Base-by-base conservation (phyloP, 2,329 filamentous ascomycete species). In the Juglanconis juglandina region DNA sequence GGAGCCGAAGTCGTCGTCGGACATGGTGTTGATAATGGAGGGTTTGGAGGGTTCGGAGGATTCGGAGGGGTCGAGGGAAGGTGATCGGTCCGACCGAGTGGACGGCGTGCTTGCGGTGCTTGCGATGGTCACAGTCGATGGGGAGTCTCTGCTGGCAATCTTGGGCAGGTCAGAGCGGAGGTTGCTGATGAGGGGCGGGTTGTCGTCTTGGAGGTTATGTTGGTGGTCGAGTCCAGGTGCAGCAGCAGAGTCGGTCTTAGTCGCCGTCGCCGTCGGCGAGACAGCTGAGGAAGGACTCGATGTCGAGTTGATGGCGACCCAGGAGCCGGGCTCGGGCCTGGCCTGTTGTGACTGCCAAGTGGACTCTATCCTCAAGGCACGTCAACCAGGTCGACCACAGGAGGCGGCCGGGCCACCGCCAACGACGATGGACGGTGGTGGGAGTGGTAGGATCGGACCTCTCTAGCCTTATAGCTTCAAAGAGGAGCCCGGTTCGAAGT, bases 101-200 rank as follows among this genome's bases (percentile, higher is more conserved):
- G 51, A 51, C 32, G 50, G 44, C 4, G 35, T 49, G 58, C 53
- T 35, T 30, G 37, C 10, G n/a, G 35, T 49, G 58, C 53, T 35
- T 30, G 37, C 10, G n/a, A 47, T 24, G 13, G 47, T 5, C 6
- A 13, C 11, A 33, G 17, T 33, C 30, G 50, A 33, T 4, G 41
- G 3, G 42, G n/a, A n/a, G 13, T 41, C 32, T 49, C 17, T 30
- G 39, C 14, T 30, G 8, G 48, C 35, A 35, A 52, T 60, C 48
- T 60, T 59, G 39, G 57, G 73, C 1, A 66, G 74, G 64, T 76
- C 77, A 14, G 72, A 76, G 47, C 73, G 79, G 61, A 80, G 74
- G 39, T 73, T 76, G 41, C 66, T 69, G 50, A 80, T 68, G 0
- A 81, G 68, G 24, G 68, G 70, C 4, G 67, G 67, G 58, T 72